phyloP scores from a whole-genome alignment of 345 rosid species.

The Syzygium aromaticum region DNA sequence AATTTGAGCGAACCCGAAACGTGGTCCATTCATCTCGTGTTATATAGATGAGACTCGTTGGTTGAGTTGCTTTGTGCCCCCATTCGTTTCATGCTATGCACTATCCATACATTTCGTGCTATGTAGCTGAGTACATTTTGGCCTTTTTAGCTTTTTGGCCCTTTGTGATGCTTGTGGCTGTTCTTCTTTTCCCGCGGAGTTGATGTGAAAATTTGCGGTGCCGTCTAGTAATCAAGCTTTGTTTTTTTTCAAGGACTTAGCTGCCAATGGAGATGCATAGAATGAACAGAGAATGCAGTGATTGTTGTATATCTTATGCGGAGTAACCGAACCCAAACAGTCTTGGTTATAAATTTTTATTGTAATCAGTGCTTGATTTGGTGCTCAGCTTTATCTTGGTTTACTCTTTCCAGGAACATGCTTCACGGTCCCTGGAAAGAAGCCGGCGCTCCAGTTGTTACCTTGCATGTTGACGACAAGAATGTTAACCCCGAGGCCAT shows the following conservation, averaged over 20 bases:
- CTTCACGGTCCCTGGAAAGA: conserved; percentile 97
- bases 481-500: conserved; percentile 84
- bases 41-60: neutral
- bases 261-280: neutral
- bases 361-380: neutral
- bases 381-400: neutral
- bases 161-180: neutral
- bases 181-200: neutral
- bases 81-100: neutral
- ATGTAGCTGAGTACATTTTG: neutral
- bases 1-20: neutral
- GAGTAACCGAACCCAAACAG: neutral
- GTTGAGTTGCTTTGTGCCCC: neutral
- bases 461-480: conserved; percentile 79
- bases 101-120: neutral
- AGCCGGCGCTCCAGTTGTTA: conserved; percentile 66
- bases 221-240: neutral
- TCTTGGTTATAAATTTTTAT: neutral
- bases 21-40: neutral
- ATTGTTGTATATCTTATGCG: neutral
- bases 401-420: conserved; percentile 55
- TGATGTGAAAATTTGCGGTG: neutral
- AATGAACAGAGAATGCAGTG: neutral
- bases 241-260: neutral
- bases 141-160: neutral